Conservation (phyloP, 2,329 filamentous ascomycete genomes). For the Sphaerulina populicola region DNA sequence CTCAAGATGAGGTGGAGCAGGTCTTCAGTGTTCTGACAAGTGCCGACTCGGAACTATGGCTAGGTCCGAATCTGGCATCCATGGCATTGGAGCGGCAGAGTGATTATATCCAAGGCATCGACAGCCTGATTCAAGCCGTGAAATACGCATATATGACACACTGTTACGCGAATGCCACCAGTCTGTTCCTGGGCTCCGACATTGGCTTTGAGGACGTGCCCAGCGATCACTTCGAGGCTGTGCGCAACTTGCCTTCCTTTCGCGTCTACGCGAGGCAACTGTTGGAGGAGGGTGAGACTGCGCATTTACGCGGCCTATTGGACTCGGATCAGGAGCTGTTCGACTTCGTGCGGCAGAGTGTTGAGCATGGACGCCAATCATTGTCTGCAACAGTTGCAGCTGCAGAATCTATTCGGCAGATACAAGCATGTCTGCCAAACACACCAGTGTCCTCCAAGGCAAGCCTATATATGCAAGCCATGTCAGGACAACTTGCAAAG, state of each 20-base stretch:
- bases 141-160: conserved; percentile 81
- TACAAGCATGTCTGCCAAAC: conserved; percentile 36
- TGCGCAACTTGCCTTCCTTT: conserved; percentile 64
- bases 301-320: conserved; percentile 46
- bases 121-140: conserved; percentile 53
- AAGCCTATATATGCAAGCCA: conserved; percentile 53
- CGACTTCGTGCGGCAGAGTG: conserved; percentile 34
- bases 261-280: conserved; percentile 33
- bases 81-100: conserved; percentile 62
- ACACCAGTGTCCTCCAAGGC: conserved; percentile 35
- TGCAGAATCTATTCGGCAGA: conserved; percentile 29
- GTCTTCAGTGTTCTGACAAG: conserved; percentile 61
- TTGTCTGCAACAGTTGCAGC: conserved; percentile 36
- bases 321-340: conserved; percentile 52
- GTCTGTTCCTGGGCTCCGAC: conserved; percentile 48
- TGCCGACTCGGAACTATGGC: conserved; percentile 47
- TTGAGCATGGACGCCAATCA: conserved; percentile 35
- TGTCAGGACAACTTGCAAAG: conserved; percentile 48
- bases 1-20: conserved; percentile 61
- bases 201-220: conserved; percentile 41
- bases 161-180: conserved; percentile 70
- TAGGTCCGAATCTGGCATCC: conserved; percentile 57
- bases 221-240: conserved; percentile 55
- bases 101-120: conserved; percentile 68
- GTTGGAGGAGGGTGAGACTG: conserved; percentile 26